phyloP scores from a whole-genome alignment of 179 eudicot species.

The Beta macrorhiza region DNA sequence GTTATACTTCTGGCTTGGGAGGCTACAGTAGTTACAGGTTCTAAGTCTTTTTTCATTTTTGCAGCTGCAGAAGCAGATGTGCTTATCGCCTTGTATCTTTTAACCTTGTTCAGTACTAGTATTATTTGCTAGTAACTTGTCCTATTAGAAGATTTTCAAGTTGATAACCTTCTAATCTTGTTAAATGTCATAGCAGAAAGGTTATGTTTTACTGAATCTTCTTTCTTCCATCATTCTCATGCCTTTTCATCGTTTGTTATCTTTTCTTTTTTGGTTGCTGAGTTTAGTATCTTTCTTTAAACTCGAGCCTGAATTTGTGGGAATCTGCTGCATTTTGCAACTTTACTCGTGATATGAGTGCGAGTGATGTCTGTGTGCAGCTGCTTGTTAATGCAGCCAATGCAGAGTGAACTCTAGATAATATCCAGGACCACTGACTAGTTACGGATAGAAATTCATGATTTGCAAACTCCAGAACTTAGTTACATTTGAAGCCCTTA shows the following conservation, averaged over 20 bases:
- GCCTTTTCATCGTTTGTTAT: not conserved
- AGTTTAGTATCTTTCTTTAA: not conserved
- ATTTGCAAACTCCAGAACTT: no score
- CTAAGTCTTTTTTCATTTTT: slow-evolving; percentile 6
- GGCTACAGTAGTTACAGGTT: slow-evolving; percentile 36
- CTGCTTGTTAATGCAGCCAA: not conserved
- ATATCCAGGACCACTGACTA: no score
- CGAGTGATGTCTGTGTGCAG: not conserved
- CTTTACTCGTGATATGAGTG: not conserved
- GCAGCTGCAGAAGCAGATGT: not conserved
- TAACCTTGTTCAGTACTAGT: slow-evolving; percentile 9
- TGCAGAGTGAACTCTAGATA: no score
- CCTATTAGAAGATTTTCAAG: slow-evolving; percentile 7
- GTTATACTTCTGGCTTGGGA: slow-evolving; percentile 34
- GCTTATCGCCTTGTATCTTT: slow-evolving; percentile 6
- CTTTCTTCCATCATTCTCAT: not conserved
- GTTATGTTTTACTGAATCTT: slow-evolving; percentile 12
- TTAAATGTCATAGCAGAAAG: slow-evolving; percentile 9
- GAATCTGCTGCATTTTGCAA: not conserved
- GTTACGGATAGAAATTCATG: no score
- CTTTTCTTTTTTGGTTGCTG: not conserved
- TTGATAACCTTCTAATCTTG: slow-evolving; percentile 17
- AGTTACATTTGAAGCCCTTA: no score
- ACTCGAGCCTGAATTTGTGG: not conserved
- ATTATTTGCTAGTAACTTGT: slow-evolving; percentile 11